Evolutionary conservation across 768 basidiomycete species (phyloP), one percentile per base, ranked within the genome.

Genomic region (Auricularia heimuer): DNA sequence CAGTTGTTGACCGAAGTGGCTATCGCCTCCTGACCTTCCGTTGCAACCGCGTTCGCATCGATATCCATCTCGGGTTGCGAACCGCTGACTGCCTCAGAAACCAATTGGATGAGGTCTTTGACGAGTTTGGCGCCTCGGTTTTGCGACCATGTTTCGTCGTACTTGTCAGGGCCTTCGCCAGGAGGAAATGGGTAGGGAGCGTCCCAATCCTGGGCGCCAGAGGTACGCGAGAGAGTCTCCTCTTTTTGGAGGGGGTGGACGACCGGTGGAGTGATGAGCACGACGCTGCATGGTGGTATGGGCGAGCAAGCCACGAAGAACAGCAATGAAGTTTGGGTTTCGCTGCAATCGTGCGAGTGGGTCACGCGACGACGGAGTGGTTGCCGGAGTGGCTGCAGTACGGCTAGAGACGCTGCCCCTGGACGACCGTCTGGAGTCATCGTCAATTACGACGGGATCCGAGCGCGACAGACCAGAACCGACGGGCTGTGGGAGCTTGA

Each of bases 171-270:
- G 1, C 87, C 90, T 68, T 92, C 86, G 35, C 88, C 90, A 61
- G 80, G 76, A 47, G 73, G 74, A 67, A 92, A 92, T 4, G 90
- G 90, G 72, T 86, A 92, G 0, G 90, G 90, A 0, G 92, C 82
- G 68, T 91, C 89, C 90, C 90, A 92, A 70, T 91, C 89, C 1
- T 73, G 80, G 1, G 90, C 90, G 11, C 90, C 90, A 24, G 90
- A 90, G 39, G 90, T 14, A 92, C 89, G 8, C 77, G 75, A 65
- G 78, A 79, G 14, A 91, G 76, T 68, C 82, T 88, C 35, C 89
- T 81, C 66, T 83, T 85, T 89, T 91, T 21, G 69, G 33, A 14
- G 62, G 60, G 4, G 78, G 70, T 7, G 79, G 71, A 7, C 66
- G 67, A 36, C 58, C 67, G n/a, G 72, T 64, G 8, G 61, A 34